Conservation (phyloP, 352 stramenopile species). For the Globisporangium splendens region DNA sequence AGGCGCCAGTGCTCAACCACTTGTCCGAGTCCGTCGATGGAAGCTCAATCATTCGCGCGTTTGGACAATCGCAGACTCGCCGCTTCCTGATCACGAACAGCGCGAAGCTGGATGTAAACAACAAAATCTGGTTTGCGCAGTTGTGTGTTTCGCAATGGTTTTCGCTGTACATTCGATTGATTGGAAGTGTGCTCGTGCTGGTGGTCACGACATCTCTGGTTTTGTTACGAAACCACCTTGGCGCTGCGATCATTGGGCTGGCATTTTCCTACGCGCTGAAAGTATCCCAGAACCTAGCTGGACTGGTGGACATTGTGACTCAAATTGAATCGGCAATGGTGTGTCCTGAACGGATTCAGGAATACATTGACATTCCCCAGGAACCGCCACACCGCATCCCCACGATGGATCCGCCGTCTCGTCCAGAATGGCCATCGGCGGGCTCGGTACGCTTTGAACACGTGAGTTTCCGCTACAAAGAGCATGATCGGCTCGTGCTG, state of each 20-base stretch:
- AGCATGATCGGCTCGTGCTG: too few species aligned
- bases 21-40: too few species aligned
- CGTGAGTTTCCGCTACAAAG: too few species aligned
- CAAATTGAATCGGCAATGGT: constrained; percentile 77
- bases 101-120: constrained; percentile 33
- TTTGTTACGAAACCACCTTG: too few species aligned
- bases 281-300: constrained; percentile 79
- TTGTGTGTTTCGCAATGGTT: constrained; percentile 49
- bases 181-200: too few species aligned
- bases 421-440: too few species aligned
- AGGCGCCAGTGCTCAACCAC: too few species aligned
- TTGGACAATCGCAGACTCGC: too few species aligned
- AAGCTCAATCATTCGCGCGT: too few species aligned
- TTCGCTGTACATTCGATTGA: constrained; percentile 12
- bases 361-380: constrained; percentile 70
- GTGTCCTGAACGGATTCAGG: constrained; percentile 86
- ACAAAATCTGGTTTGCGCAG: constrained; percentile 32
- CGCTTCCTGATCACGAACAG: constrained; percentile 18
- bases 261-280: constrained; percentile 90
- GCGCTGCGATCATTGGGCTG: constrained; percentile 53
- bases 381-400: constrained; percentile 27
- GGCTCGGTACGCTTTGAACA: too few species aligned
- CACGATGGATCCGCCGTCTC: too few species aligned
- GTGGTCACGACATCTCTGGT: too few species aligned
- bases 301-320: constrained; percentile 62